Conservation (phyloP, 768 basidiomycete species). For the Lactarius hengduanensis region DNA sequence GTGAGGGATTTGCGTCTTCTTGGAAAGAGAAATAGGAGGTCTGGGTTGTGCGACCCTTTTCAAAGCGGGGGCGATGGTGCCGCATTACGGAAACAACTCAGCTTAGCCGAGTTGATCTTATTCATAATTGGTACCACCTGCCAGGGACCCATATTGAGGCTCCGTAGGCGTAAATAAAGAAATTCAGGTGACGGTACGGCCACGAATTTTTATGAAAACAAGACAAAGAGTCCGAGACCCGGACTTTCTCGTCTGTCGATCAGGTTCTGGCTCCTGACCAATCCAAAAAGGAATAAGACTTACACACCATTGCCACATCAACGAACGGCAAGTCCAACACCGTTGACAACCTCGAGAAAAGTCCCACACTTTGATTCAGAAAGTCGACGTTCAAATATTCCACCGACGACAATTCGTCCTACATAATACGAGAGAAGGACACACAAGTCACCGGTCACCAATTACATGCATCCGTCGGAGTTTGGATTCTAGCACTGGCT, state of each 20-base stretch:
- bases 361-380: not conserved
- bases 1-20: not conserved
- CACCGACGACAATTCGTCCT: constrained; percentile 1
- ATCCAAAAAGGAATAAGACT: not conserved
- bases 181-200: not conserved
- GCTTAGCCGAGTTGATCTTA: not conserved
- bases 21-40: not conserved
- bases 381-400: not conserved
- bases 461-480: constrained; percentile 27
- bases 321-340: not conserved
- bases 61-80: not conserved
- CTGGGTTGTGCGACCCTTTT: not conserved
- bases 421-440: not conserved
- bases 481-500: constrained; percentile 28
- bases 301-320: not conserved
- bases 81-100: not conserved
- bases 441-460: constrained; percentile 1
- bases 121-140: not conserved
- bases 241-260: not conserved
- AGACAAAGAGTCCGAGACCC: not conserved
- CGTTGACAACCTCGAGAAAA: not conserved
- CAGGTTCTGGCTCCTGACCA: not conserved
- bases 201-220: not conserved
- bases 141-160: no score
- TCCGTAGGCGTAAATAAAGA: not conserved